Conservation (phyloP, 2,329 filamentous ascomycete species). For the Thelonectria discophora region DNA sequence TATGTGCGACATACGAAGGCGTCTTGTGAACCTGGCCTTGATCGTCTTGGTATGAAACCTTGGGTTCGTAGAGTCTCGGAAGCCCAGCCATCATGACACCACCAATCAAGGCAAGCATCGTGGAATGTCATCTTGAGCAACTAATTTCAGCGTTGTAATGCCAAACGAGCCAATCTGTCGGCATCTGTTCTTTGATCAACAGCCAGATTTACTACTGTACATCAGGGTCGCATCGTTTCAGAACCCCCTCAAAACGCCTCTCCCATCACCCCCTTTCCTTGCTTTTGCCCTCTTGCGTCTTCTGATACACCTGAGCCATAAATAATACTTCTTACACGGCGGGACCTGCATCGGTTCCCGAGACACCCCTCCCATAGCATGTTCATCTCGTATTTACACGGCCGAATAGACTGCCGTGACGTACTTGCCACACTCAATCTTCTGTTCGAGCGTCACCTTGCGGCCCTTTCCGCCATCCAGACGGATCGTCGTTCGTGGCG, state of each 20-base stretch:
- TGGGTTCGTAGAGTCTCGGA: background rate
- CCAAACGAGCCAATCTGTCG: background rate
- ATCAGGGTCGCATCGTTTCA: constrained; percentile 27
- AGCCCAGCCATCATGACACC: background rate
- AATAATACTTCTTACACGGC: constrained; percentile 20
- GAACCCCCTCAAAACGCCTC: constrained; percentile 29
- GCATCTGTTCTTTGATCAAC: background rate
- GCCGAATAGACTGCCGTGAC: constrained; percentile 85
- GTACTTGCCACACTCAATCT: constrained; percentile 84
- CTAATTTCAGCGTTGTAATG: background rate
- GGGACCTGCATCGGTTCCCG: constrained; percentile 4
- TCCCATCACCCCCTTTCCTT: constrained; percentile 2
- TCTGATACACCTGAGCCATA: constrained; percentile 23
- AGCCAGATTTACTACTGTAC: constrained; percentile 16
- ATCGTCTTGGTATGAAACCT: background rate
- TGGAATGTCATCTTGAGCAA: background rate
- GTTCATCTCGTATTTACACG: constrained; percentile 46
- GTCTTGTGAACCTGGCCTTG: background rate
- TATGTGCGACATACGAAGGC: constrained; percentile 6
- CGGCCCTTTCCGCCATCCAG: constrained; percentile 69
- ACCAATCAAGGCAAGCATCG: background rate
- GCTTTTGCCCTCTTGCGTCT: constrained; percentile 2
- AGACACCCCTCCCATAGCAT: constrained; percentile 1
- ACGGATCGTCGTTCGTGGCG: constrained; percentile 75
- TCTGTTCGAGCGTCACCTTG: constrained; percentile 82